Base-by-base conservation (phyloP, 768 basidiomycete genomes). In the Mycena olivaceomarginata region DNA sequence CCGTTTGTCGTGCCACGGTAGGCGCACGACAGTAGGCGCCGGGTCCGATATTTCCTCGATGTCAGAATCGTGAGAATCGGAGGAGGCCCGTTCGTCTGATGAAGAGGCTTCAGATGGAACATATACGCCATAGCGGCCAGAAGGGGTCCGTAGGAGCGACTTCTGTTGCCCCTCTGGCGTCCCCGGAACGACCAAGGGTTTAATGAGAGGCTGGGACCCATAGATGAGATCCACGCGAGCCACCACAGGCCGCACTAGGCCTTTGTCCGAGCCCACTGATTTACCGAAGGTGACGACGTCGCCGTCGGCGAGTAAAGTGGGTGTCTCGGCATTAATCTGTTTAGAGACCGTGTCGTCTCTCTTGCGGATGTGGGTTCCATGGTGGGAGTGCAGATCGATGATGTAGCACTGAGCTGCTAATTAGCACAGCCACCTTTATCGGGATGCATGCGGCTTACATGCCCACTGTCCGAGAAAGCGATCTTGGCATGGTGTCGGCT, bases 401-500 rank as follows among this genome's bases (percentile, higher is more conserved):
- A 96, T 84, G 81, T 93, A 94, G 13, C 90, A 92, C 95, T 95
- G 82, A 43, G 41, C 40, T 37, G 70, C 62, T 53, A 69, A 77
- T 77, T 57, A 77, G 71, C 74, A 70, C 64, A 69, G 73, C 69
- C 72, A 63, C 71, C 39, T 39, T 9, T 15, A 60, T 46, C 51
- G 65, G 56, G 68, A 65, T 74, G 63, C 48, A 57, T 64, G 74
- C 89, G 18, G 25, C 63, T 78, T 90, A 95, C 95, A 87, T 91
- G 90, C 62, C 94, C 94, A 77, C 89, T 90, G 80, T 94, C 93
- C 6, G 93, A 88, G 83, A 96, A 93, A 25, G 90, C 89, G 75
- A 96, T 92, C 88, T 92, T 94, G 72, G 95, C 95, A 86, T 96
- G 95, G 81, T 87, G 91, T 37, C 95, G 90, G 83, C 94, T 95